phyloP scores from a whole-genome alignment of 1,139 yeast species.

The Taphrina flavorubra region DNA sequence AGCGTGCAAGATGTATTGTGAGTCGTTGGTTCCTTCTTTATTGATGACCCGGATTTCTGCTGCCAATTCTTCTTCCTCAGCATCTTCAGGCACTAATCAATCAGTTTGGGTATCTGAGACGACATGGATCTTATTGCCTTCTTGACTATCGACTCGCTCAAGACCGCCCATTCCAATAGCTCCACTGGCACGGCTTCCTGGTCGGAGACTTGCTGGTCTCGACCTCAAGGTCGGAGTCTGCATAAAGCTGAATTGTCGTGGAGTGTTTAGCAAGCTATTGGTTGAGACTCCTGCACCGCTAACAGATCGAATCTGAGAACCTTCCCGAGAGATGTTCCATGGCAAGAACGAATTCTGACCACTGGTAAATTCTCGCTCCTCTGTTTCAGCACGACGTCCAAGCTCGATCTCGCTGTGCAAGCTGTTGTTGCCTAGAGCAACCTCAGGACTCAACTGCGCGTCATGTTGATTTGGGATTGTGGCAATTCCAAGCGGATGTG shows the following conservation, averaged over 20 bases:
- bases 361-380: slow-evolving; percentile 17
- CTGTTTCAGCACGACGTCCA: slow-evolving; percentile 25
- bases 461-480: background rate
- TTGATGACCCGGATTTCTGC: background rate
- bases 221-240: slow-evolving; percentile 13
- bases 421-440: background rate
- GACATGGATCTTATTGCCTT: background rate
- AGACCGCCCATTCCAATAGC: slow-evolving; percentile 17
- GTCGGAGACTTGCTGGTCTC: slow-evolving; percentile 14
- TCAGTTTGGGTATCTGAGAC: no score
- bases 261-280: slow-evolving; percentile 5
- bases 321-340: slow-evolving; percentile 34
- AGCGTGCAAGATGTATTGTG: slow-evolving; percentile 13
- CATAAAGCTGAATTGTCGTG: slow-evolving; percentile 30
- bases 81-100: background rate
- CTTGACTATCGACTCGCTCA: slow-evolving; percentile 28
- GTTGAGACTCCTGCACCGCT: slow-evolving; percentile 3
- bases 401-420: slow-evolving; percentile 18
- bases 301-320: slow-evolving; percentile 12
- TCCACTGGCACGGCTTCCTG: slow-evolving; percentile 26
- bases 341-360: slow-evolving; percentile 20
- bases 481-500: background rate
- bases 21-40: slow-evolving; percentile 19
- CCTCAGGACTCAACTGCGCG: background rate
- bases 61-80: background rate